phyloP scores from a whole-genome alignment of 2,329 filamentous ascomycete genomes.

The Myriosclerotinia duriaeana region DNA sequence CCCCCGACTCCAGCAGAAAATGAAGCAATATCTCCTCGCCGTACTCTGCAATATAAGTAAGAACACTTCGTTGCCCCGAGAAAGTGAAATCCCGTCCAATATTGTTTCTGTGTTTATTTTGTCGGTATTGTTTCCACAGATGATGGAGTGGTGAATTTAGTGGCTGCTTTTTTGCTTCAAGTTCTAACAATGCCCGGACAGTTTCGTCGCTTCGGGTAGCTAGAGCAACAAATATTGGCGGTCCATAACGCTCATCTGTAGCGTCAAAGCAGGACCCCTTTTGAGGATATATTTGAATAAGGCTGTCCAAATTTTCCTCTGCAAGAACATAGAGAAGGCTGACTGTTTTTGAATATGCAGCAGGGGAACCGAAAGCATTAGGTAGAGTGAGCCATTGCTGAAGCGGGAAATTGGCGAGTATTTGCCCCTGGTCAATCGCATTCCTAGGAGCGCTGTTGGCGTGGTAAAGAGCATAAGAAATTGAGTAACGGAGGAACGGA shows the following conservation, averaged over 20 bases:
- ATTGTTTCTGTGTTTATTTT: too few species aligned
- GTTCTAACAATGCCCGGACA: constrained; percentile 34
- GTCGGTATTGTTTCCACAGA: too few species aligned
- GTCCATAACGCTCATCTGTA: constrained; percentile 40
- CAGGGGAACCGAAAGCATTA: constrained; percentile 40
- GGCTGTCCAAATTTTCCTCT: constrained; percentile 35
- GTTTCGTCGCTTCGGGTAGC: constrained; percentile 39
- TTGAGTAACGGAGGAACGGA: constrained; percentile 51
- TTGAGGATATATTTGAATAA: constrained; percentile 37
- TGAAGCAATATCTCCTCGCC: too few species aligned
- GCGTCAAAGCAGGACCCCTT: constrained; percentile 31
- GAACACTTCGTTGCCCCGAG: too few species aligned
- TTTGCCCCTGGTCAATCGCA: constrained; percentile 40
- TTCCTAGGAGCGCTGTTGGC: constrained; percentile 42
- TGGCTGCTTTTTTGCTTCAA: constrained; percentile 20
- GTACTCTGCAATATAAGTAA: too few species aligned
- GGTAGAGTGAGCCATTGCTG: constrained; percentile 38
- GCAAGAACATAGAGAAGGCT: constrained; percentile 44
- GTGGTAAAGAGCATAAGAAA: constrained; percentile 45
- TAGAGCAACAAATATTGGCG: constrained; percentile 43
- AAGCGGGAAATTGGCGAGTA: constrained; percentile 40
- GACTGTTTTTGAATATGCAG: constrained; percentile 34
- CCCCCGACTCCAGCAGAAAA: too few species aligned
- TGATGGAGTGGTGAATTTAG: neutral
- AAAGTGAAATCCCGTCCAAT: too few species aligned